Evolutionary conservation across 1,284 basidiomycete genomes (phyloP), one percentile per base, ranked within the genome.

Genomic region (Cutaneotrichosporon dermatis): DNA sequence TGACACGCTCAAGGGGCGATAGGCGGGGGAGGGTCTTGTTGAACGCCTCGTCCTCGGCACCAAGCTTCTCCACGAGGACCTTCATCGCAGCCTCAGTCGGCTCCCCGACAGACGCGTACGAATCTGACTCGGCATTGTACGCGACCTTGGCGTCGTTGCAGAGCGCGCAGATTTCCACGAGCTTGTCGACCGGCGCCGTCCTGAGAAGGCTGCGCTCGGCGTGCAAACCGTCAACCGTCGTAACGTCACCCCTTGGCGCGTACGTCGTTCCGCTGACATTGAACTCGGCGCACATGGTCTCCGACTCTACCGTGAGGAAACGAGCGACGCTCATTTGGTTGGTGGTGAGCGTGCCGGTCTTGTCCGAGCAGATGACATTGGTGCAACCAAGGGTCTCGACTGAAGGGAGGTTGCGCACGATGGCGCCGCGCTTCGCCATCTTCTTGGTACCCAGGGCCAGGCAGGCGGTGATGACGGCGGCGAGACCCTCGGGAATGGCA

Each of bases 381-480:
- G 92, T 94, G 80, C 91, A 93, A 2, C 94, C 93, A 1, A 98
- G 82, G 35, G 94, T 96, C 80, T 98, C 94, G 10, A 97, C 93
- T 65, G 88, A 91, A n/a, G 93, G 93, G 63, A 98, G 81, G 76
- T 95, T 92, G 69, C 92, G 82, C 51, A 98, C 94, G 67, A 98
- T 97, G 5, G 93, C 94, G 63, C 95, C 95, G 79, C 92, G 90
- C 81, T 94, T 90, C 0, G 94, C 92, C 94, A 98, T 97, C 76
- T 94, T 94, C 81, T 94, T 92, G 11, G 92, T 95, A 15, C 94
- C 94, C 10, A 98, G 83, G 7, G 94, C 93, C 49, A 98, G 80
- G 76, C 92, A 95, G 15, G 91, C 92, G 6, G 94, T 98, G 71
- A 96, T 95, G 63, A 97, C 93, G 51, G 92, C 92, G 39, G 94